Evolutionary conservation across 805 yeast species (phyloP), one percentile per base, ranked within the genome.

Genomic region (Candida bentonensis): DNA sequence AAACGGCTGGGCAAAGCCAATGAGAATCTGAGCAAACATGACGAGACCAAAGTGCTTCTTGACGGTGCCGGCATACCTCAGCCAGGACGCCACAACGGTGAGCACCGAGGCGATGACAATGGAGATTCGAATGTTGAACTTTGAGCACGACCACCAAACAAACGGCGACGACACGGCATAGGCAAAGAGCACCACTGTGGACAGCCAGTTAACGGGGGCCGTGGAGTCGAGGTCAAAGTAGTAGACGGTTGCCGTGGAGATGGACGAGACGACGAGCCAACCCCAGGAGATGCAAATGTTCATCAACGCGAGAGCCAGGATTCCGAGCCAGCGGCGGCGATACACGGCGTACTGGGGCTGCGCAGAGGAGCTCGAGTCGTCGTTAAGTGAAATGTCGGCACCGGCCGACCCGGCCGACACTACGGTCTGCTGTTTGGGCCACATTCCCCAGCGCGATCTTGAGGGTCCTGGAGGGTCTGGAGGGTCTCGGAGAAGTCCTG

Each of bases 1-100:
- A 43, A 59, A 58, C 4, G 63, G 63, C 46, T 59, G 63, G 9
- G 58, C 62, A 39, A 59, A 54, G 3, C 63, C 63, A 33, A 59
- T 53, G 17, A 59, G 44, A 20, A 59, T 58, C 51, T 59, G 63
- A n/a, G 62, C 62, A 42, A 59, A 51, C 53, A 59, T 57, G 34
- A 56, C 53, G 5, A 49, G 53, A 2, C 60, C 61, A 44, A 54
- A 59, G 7, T 41, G 45, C 40, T 52, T 52, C 17, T 44, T 46
- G 21, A 39, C 48, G 13, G 53, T 50, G 9, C 63, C 63, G 3
- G 54, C 61, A 39, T 59, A 58, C 39, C 62, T 44, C 15, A 59
- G 42, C 62, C 61, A 58, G 46, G 50, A 49, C 9, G 62, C 63
- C 3, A 53, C 28, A 17, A 57, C 48, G 15, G 51, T 48, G n/a